phyloP scores from a whole-genome alignment of 2,329 filamentous ascomycete species.

The Pseudogymnoascus sp. region DNA sequence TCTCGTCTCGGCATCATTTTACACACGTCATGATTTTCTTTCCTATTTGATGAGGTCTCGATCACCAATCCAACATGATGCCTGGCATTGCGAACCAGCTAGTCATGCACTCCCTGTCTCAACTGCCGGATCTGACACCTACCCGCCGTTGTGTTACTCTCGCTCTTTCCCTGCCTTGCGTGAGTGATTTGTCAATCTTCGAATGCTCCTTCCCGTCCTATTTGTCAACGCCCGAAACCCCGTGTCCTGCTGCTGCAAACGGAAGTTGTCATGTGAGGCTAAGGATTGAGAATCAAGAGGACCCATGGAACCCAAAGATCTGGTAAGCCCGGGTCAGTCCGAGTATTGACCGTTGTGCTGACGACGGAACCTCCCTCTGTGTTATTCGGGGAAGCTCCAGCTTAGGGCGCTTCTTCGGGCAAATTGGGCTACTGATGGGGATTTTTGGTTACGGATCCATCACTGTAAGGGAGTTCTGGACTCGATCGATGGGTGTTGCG shows the following conservation, averaged over 20 bases:
- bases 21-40: not conserved
- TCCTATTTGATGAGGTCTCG: not conserved
- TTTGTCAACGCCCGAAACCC: not conserved
- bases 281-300: conserved; percentile 2
- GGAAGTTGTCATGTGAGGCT: conserved; percentile 4
- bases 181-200: conserved; percentile 8
- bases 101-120: conserved; percentile 7
- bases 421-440: not conserved
- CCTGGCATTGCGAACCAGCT: not conserved
- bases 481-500: not conserved
- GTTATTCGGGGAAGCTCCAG: not conserved
- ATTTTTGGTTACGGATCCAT: not conserved
- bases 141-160: not conserved
- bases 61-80: not conserved
- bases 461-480: not conserved
- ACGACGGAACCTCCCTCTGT: conserved; percentile 2
- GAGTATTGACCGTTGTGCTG: conserved; percentile 11
- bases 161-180: not conserved
- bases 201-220: conserved; percentile 3
- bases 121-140: not conserved
- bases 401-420: not conserved
- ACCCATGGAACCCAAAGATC: not conserved
- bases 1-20: not conserved
- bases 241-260: conserved; percentile 5
- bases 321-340: conserved; percentile 2